These are phyloP conservation scores for Hyphopichia buzzinii DNA, from an alignment of 1,139 yeast species.

Conservation along the genomic window DNA sequence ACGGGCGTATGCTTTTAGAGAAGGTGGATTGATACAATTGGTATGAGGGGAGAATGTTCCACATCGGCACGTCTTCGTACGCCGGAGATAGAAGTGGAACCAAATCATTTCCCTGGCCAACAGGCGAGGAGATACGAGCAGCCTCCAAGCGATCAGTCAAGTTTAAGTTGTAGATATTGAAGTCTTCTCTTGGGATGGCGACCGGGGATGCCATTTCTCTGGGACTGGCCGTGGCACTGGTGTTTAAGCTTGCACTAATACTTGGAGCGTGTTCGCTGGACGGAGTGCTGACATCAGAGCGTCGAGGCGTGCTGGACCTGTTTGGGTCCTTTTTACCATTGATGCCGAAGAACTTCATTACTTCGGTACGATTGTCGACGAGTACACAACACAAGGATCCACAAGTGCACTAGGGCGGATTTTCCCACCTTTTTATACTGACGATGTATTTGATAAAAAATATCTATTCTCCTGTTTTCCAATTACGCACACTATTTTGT, in stretches of 20 bases:
- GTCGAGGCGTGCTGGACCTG: too few species aligned
- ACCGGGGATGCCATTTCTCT: too few species aligned
- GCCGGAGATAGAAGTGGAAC: conserved; percentile 19
- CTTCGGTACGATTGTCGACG: too few species aligned
- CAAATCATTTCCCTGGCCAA: background rate
- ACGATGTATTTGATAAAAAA: too few species aligned
- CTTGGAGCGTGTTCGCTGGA: too few species aligned
- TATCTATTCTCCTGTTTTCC: too few species aligned
- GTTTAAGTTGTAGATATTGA: conserved; percentile 3
- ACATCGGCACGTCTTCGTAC: conserved; percentile 25
- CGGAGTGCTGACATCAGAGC: too few species aligned
- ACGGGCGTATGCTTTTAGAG: conserved; percentile 23
- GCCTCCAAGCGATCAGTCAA: background rate
- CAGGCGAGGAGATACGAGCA: background rate
- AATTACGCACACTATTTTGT: too few species aligned
- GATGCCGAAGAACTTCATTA: conserved; percentile 4
- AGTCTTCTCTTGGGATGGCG: conserved; percentile 1
- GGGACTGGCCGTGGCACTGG: too few species aligned
- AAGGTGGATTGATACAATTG: conserved; percentile 24
- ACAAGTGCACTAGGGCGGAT: too few species aligned
- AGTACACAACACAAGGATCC: background rate
- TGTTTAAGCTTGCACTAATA: too few species aligned
- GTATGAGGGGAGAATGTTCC: conserved; percentile 33
- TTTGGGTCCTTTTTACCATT: background rate
- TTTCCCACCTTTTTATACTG: too few species aligned